phyloP scores from a whole-genome alignment of 495 filamentous ascomycete species.

The Aspergillus heteromorphus region DNA sequence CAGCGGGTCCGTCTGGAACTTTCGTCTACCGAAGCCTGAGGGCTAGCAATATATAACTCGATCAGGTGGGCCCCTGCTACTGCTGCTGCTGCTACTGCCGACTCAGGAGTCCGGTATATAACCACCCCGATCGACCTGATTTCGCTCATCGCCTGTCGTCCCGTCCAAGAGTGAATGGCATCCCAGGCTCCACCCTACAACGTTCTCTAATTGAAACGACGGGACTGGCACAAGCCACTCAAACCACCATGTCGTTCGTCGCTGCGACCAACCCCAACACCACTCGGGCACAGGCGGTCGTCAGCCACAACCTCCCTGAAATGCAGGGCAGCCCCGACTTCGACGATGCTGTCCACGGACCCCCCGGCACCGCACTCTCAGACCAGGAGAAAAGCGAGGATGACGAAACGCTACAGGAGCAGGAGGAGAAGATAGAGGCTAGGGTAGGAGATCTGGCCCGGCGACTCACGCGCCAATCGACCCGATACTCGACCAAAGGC shows the following conservation, averaged over 20 bases:
- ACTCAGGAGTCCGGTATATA: not conserved
- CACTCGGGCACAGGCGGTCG: constrained; percentile 13
- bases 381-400: constrained; percentile 16
- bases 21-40: not conserved
- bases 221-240: no score
- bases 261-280: constrained; percentile 11
- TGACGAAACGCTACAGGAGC: constrained; percentile 11
- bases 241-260: constrained; percentile 12
- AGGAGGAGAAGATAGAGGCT: constrained; percentile 11
- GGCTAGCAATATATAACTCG: not conserved
- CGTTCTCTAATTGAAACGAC: no score
- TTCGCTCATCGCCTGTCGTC: not conserved
- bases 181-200: not conserved
- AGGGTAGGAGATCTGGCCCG: constrained; percentile 13
- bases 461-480: constrained; percentile 18
- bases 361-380: not conserved
- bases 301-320: constrained; percentile 15
- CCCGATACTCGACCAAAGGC: constrained; percentile 13
- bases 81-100: not conserved
- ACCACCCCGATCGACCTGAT: not conserved
- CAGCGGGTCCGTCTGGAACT: not conserved
- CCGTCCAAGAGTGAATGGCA: not conserved
- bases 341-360: not conserved
- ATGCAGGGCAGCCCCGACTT: not conserved
- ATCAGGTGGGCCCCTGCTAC: not conserved